Base-by-base conservation (phyloP, 2,329 filamentous ascomycete genomes). In the Myriosclerotinia scirpicola region DNA sequence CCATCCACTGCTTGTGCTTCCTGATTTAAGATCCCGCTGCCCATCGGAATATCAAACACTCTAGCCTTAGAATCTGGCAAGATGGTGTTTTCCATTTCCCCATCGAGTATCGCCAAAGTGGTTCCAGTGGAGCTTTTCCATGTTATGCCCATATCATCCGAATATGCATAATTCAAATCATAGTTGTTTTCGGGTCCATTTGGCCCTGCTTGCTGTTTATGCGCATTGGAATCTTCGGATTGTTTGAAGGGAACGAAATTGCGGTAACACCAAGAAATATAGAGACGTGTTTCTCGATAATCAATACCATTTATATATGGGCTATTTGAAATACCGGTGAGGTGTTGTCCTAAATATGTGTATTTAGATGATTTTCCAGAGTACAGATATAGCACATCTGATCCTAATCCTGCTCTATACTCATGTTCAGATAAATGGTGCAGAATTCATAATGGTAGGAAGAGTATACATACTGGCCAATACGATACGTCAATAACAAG, bases 181-280 rank as follows among this genome's bases (percentile, higher is more conserved):
- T 67, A 67, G 53, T 75, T 73, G 44, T 75, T 74, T 54, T 73
- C 73, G 4, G 71, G 69, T 5, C 71, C 73, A 36, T 74, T 73
- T 3, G 72, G 73, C 20, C 72, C 72, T 17, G 70, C 72, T 69
- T 73, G 72, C n/a, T 73, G 69, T 64, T 74, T 74, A 66, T 75
- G 72, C 12, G 72, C 69, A 61, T 69, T 55, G 46, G 61, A 26
- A 20, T 48, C 56, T 30, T 67, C 54, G 26, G 66, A 60, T 38
- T 50, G 30, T 30, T 64, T 56, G 38, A 69, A 59, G 2, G 48
- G n/a, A 15, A 73, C 50, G 65, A 71, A 73, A 26, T 71, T 71
- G 5, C 72, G 68, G 40, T 75, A 73, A 53, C 71, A 73, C 73
- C 73, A 75, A 14, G 73, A 73, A 40, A 73, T 63, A 26, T 74